phyloP scores from a whole-genome alignment of 2,329 filamentous ascomycete genomes.

The Paramyrothecium roridum region DNA sequence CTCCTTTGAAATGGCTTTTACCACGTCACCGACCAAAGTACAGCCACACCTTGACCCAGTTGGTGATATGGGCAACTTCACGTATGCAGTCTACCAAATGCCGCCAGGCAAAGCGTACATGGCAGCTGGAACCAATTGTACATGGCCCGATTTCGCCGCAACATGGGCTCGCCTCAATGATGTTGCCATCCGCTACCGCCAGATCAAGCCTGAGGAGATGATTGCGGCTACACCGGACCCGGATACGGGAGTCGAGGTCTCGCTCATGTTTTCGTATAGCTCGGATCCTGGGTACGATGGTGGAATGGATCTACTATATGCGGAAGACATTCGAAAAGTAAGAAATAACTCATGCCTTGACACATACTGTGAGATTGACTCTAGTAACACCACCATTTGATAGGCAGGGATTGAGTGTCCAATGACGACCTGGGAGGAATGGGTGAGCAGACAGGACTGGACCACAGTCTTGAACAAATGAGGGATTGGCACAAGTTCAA shows the following conservation, averaged over 20 bases:
- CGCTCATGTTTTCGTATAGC: constrained; percentile 44
- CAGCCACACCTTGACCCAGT: constrained; percentile 44
- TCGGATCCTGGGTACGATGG: constrained; percentile 48
- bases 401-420: constrained; percentile 42
- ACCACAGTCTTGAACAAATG: constrained; percentile 9
- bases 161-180: constrained; percentile 36
- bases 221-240: constrained; percentile 30
- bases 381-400: not conserved
- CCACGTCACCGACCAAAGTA: constrained; percentile 31
- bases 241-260: constrained; percentile 40
- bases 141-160: constrained; percentile 41
- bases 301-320: constrained; percentile 37
- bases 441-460: constrained; percentile 33
- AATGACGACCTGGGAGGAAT: constrained; percentile 35
- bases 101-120: constrained; percentile 45
- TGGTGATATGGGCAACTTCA: constrained; percentile 44
- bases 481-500: not conserved
- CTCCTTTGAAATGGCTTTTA: constrained; percentile 44
- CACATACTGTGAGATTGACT: accelerated
- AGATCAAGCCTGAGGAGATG: constrained; percentile 38
- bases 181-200: constrained; percentile 30
- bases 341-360: constrained; percentile 8
- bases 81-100: constrained; percentile 47
- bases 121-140: constrained; percentile 42
- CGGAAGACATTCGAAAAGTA: constrained; percentile 40